A percentile compares a stretch with the other conserved stretches of the same genome.
These are phyloP conservation scores for Fusarium sp. DNA, from an alignment of 2,329 filamentous ascomycete genomes.

Conservation along the genomic window DNA sequence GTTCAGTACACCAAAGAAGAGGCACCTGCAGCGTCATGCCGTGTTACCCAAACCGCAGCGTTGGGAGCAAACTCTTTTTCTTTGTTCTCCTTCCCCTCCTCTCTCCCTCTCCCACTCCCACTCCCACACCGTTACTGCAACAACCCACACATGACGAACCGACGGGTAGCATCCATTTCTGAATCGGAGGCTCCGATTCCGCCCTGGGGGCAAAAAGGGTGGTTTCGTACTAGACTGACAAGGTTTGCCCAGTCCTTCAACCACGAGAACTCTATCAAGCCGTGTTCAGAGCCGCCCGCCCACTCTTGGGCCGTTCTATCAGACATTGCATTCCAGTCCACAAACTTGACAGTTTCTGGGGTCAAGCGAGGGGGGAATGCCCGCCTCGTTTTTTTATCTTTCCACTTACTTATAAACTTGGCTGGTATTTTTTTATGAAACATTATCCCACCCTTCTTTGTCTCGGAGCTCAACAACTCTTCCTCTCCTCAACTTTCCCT, in stretches of 20 bases:
- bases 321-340: slow-evolving; percentile 39
- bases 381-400: not conserved
- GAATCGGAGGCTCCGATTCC: slow-evolving; percentile 29
- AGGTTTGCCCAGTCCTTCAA: slow-evolving; percentile 26
- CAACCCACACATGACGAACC: slow-evolving; percentile 20
- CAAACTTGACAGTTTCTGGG: slow-evolving; percentile 19
- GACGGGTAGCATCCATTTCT: slow-evolving; percentile 17
- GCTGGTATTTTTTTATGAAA: not conserved
- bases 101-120: no score
- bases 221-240: slow-evolving; percentile 31
- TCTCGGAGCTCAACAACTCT: not conserved
- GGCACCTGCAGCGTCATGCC: slow-evolving; percentile 4
- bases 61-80: slow-evolving; percentile 30
- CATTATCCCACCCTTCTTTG: not conserved
- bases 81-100: slow-evolving; percentile 11
- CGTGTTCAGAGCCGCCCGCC: slow-evolving; percentile 3
- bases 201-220: slow-evolving; percentile 19
- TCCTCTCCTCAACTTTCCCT: slow-evolving; percentile 2
- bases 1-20: not conserved
- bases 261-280: slow-evolving; percentile 32
- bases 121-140: slow-evolving; percentile 11
- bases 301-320: slow-evolving; percentile 26
- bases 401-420: slow-evolving; percentile 27
- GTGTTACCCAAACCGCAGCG: slow-evolving; percentile 35
- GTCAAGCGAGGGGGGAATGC: slow-evolving; percentile 4